Base-by-base conservation (phyloP, 2,329 filamentous ascomycete genomes). In the Coniochaeta pulveracea region DNA sequence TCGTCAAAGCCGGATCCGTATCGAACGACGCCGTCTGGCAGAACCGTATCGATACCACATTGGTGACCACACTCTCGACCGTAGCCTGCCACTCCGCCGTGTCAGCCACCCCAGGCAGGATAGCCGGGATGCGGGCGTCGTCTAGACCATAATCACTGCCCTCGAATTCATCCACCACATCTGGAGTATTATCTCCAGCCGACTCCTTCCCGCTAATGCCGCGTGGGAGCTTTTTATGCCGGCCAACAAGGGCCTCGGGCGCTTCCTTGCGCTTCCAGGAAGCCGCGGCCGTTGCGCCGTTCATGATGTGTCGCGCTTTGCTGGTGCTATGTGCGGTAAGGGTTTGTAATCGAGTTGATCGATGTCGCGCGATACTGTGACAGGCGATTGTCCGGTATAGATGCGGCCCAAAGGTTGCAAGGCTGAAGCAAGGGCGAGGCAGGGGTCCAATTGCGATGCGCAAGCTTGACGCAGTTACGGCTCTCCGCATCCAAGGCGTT, bases 21-120 rank as follows among this genome's bases (percentile, higher is more conserved):
- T 98, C 91, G 55, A 98, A 98, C 16, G 89, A 88, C 55, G 85
- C 93, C 0, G 91, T 95, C 66, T 95, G 86, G 55, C 89, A 96
- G 63, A 98, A 98, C 45, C 93, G 83, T 49, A 98, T 96, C n/a
- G 89, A 94, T 32, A 98, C 91, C 12, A 96, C 91, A 46, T 88
- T 94, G 53, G 81, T 79, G 34, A 98, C 88, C 3, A 98, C 91
- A 40, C 77, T 80, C 57, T 95, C 88, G 39, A 96, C 93, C 1
- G 88, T 95, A 33, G 79, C 82, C 58, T 96, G 89, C 91, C 91
- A 98, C 61, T 56, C 52, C 29, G 48, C 49, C 27, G 51, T 48
- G 36, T 56, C 51, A 14, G 50, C 43, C 11, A 39, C 46, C 9
- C 36, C 36, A 2, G 46, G 35, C 3, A 48, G 47, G 19, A 53